Base-by-base conservation (phyloP, 163 green algal species). In the Scenedesmus sp. region DNA sequence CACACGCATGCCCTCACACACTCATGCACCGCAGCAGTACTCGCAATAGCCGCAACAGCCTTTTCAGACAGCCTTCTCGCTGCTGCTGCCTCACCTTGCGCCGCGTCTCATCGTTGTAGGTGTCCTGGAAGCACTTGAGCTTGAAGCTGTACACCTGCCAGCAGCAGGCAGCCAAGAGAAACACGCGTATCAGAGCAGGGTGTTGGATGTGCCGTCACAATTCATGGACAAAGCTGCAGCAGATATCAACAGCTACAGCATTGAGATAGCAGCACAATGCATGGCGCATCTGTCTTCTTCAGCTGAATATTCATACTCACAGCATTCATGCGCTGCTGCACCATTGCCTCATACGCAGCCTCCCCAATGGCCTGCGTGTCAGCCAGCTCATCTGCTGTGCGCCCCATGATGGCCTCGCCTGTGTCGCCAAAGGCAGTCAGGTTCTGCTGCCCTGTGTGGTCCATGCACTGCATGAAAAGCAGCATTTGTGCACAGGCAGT, bases 51-150 rank as follows among this genome's bases (percentile, higher is more conserved):
- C 34, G 34, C 34, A 46, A 46, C 34, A 46, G 34, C 34, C 34
- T 46, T 46, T 46, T 46, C 0, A 46, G 34, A 76, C 2, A 76
- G 66, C 18, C 66, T 76, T 76, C 66, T 76, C 34, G 34, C 66
- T 26, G 59, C 18, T 76, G 66, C 66, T 52, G 16, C 52, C 73
- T 57, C 18, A 94, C 86, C 95, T 98, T 98, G 81, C 97, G 85
- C 34, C 96, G 95, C 59, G 81, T 67, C 94, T 99, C 97, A 86
- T 99, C 98, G 18, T 99, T 96, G 87, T 97, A 99, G 6, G 84
- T 97, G 86, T 99, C 98, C 90, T 98, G 95, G 4, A 93, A 91
- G 4, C 98, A 92, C 95, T 98, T 98, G n/a, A 99, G 84, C 66
- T 96, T 96, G 84, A 98, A 94, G 34, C 95, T 64, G 82, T 92